Base-by-base conservation (phyloP, 2,329 filamentous ascomycete genomes). In the Claviceps maximensis region DNA sequence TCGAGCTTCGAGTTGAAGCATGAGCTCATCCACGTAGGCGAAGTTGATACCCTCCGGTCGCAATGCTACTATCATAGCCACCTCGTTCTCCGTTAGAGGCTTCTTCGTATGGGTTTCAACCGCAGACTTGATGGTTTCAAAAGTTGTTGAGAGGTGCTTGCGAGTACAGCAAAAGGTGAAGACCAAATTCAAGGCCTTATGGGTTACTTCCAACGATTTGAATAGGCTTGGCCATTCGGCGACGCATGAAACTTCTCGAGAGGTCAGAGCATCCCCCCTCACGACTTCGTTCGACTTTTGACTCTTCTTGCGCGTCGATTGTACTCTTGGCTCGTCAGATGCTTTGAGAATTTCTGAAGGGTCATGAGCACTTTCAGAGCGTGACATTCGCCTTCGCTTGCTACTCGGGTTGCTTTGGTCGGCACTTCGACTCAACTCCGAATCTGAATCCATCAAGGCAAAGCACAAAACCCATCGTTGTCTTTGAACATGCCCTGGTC, bases 141-240 rank as follows among this genome's bases (percentile, higher is more conserved):
- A 89, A 0, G 91, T 96, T 0, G 93, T 97, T 0, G 87, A 83
- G 29, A 97, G 77, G 61, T 97, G 87, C 65, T 95, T 96, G 47
- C 93, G 83, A 1, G 91, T 91, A 64, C 84, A 93, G 71, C 89
- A 95, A 64, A 98, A 97, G 0, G 93, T 97, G 61, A 89, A 95
- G 1, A 97, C 89, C 1, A 97, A 71, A 61, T 95, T 98, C 55
- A 98, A 71, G 1, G 93, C 91, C 56, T 83, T 80, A 65, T 97
- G 87, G 0, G 84, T 86, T 65, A 84, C 83, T 27, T 85, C 82
- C 9, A 97, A 75, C 44, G 75, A 73, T 53, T 80, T 84, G 66
- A 97, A 87, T 47, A 78, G 74, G 1, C 80, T 75, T 0, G 90
- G 89, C 89, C 91, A 96, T 49, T 72, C 69, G 29, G 73, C 68